These are phyloP conservation scores for Paramecium bursaria DNA, from an alignment of 73 alveolate species.

Conservation along the genomic window DNA sequence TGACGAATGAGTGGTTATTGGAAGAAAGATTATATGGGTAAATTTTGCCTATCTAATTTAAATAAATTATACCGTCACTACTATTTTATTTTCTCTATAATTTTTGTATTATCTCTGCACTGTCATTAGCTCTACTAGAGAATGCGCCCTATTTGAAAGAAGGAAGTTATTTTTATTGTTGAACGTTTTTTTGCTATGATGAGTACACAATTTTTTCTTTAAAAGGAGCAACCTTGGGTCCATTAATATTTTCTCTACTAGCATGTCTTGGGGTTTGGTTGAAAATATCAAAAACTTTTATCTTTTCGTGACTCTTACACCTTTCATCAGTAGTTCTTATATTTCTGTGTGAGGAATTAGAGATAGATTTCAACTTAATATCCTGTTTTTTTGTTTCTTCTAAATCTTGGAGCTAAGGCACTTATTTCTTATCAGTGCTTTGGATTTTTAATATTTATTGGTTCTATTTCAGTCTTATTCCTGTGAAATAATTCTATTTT, in stretches of 20 bases:
- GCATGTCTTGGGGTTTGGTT: constrained; percentile 46
- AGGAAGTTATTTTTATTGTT: too few species aligned
- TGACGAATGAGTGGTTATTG: too few species aligned
- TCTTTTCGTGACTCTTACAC: constrained; percentile 2
- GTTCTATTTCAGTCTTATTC: not conserved
- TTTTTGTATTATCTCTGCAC: too few species aligned
- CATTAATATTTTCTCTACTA: not conserved
- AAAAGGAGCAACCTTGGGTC: constrained; percentile 2
- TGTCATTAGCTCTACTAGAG: too few species aligned
- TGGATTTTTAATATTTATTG: not conserved
- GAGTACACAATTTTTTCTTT: constrained; percentile 54
- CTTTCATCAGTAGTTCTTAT: constrained; percentile 19
- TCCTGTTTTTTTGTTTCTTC: constrained; percentile 51
- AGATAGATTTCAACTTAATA: not conserved
- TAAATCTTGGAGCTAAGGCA: constrained; percentile 17
- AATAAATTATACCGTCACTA: too few species aligned
- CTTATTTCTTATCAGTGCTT: constrained; percentile 6
- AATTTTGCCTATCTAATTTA: too few species aligned
- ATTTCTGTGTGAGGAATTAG: not conserved
- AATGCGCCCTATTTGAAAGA: too few species aligned
- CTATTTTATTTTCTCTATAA: too few species aligned
- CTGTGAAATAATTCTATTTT: constrained; percentile 7
- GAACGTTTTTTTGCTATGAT: too few species aligned
- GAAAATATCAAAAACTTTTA: constrained; percentile 47
- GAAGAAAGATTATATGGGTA: too few species aligned